Evolutionary conservation across 495 filamentous ascomycete genomes (phyloP), one percentile per base, ranked within the genome.

Genomic region (Xeromyces bisporus): DNA sequence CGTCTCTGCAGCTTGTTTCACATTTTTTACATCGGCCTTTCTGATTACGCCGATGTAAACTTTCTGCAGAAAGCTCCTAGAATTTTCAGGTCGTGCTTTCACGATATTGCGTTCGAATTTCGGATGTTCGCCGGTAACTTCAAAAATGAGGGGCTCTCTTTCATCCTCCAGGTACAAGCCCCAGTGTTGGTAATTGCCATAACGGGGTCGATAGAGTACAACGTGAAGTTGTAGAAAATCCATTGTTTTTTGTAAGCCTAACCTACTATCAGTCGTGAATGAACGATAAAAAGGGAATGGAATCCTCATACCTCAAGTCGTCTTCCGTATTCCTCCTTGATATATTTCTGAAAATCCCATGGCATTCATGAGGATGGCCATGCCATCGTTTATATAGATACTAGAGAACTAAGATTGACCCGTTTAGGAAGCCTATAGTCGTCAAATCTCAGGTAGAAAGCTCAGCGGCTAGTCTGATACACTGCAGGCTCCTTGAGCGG

Each of bases 161-260:
- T 34, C 30, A 6, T 29, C 36, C 23, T 48, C 28, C 3, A 47
- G 28, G 16, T 42, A 34, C 0, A 48, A 24, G 9, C 38, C 36
- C 41, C 41, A 48, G 17, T 48, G 34, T 10, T 32, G 29, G 30
- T 36, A 42, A 24, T 44, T 44, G 29, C 44, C 38, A 23, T 40
- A 43, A 13, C 34, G 34, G 4, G 43, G 43, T 9, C 30, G 28
- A 15, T 34, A 42, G 18, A 47, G 27, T 7, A 34, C 41, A n/a
- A 46, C 42, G 24, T 28, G 38, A 35, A 36, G 40, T 9, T 21
- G 4, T 21, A 9, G 20, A 21, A 5, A 5, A 21, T 9, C 20
- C 20, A 21, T 21, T 9, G 4, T 9, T 21, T 21, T 4, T 21
- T 21, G n/a, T n/a, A n/a, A n/a, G n/a, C n/a, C n/a, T n/a, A n/a